Percentiles rank a stretch among this genome's conserved stretches.
These are phyloP conservation scores for Ophiostoma tasmaniense DNA, from an alignment of 2,329 filamentous ascomycete genomes.

Conservation along the genomic window DNA sequence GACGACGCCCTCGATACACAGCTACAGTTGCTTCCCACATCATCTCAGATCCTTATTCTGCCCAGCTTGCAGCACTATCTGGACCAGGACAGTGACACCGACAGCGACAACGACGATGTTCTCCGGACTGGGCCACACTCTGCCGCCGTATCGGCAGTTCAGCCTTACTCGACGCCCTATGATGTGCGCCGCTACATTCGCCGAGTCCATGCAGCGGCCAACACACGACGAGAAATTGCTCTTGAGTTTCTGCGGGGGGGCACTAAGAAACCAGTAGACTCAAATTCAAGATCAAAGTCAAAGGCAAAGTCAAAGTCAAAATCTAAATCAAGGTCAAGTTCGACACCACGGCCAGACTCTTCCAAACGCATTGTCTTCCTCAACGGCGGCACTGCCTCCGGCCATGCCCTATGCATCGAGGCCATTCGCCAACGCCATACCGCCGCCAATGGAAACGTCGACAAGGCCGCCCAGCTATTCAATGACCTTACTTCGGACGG, in stretches of 20 bases:
- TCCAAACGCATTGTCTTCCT: slow-evolving; percentile 43
- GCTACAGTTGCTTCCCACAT: slow-evolving; percentile 50
- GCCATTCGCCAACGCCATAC: slow-evolving; percentile 43
- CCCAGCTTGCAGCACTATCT: slow-evolving; percentile 44
- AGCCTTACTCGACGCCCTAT: slow-evolving; percentile 23
- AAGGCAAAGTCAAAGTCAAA: not conserved
- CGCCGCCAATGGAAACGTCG: slow-evolving; percentile 38
- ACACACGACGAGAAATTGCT: slow-evolving; percentile 40
- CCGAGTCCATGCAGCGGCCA: slow-evolving; percentile 42
- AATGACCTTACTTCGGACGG: slow-evolving; percentile 43
- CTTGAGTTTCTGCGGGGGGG: slow-evolving; percentile 38
- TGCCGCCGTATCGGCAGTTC: slow-evolving; percentile 2
- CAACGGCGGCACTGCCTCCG: slow-evolving; percentile 49
- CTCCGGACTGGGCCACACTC: not conserved
- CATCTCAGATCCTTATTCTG: slow-evolving; percentile 49
- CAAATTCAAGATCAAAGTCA: not conserved
- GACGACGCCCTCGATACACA: slow-evolving; percentile 48
- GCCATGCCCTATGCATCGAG: slow-evolving; percentile 45
- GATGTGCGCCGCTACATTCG: slow-evolving; percentile 36
- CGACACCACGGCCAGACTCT: not conserved
- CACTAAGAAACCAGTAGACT: not conserved
- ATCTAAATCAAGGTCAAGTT: not conserved
- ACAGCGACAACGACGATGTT: slow-evolving; percentile 25
- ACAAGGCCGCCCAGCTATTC: slow-evolving; percentile 44
- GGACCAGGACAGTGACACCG: slow-evolving; percentile 14